Evolutionary conservation across 148 eudicot genomes (phyloP), one percentile per base, ranked within the genome.

Genomic region (Amaranthus palmeri): DNA sequence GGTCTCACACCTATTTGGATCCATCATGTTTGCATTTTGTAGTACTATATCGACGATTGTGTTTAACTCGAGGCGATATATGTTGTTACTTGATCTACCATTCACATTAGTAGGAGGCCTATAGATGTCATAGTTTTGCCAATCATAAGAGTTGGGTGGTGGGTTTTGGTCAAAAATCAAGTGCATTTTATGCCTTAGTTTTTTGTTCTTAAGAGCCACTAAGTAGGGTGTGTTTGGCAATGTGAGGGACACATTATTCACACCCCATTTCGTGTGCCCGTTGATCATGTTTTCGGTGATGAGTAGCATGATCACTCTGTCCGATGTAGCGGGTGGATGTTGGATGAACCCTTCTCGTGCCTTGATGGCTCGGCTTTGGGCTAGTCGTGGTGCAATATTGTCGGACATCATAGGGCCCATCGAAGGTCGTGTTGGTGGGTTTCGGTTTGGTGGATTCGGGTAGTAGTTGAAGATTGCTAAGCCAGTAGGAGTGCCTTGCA

Each of bases 191-290:
- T 50, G 6, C 43, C 46, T 70, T 12, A 79, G 61, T 7, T 41
- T 65, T 5, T 80, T 78, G 18, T 88, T 75, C 77, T 87, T 90
- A 3, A 87, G 74, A 6, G 90, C 85, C 13, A 88, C 80, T 8
- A 92, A 76, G 68, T 93, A 93, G 6, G 98, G 98, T 18, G 96
- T 93, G 18, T 81, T 78, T 2, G 98, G 98, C 2, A 86, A 79
- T 48, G 74, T 71, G 67, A 81, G 87, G 3, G 98, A 87, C 17
- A 90, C 89, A 42, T 93, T 93, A 60, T 90, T 93, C 0, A 90
- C 50, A 0, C 93, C 78, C 98, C 98, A 93, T 0, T 77, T 77
- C n/a, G 12, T 5, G 44, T 65, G 10, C 3, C 91, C 93, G 12
- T 86, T 63, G 41, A 85, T 10, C 44, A 11, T 69, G 67, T 90